These are phyloP conservation scores for Vaccinium macrocarpon DNA, from an alignment of 148 eudicot genomes.

Conservation along the genomic window DNA sequence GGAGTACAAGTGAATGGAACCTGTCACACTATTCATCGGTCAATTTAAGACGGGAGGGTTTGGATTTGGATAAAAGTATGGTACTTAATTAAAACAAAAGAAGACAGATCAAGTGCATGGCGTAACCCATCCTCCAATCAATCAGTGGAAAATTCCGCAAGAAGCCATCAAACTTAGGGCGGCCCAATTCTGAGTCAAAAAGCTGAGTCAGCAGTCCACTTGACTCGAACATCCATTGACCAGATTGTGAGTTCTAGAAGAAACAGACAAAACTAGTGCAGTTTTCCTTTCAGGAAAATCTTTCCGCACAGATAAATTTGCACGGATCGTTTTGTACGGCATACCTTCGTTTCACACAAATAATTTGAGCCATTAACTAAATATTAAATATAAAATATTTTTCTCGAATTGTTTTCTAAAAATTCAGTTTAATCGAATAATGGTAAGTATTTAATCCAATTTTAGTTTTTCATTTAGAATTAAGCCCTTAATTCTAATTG, in stretches of 20 bases:
- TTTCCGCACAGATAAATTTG: too few relatives aligned
- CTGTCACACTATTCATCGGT: neutral
- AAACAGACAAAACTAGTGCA: neutral
- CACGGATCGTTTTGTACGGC: too few relatives aligned
- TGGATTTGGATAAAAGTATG: neutral
- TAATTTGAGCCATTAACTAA: too few relatives aligned
- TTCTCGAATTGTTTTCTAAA: too few relatives aligned
- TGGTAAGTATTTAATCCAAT: too few relatives aligned
- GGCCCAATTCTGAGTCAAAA: neutral
- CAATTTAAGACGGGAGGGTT: neutral
- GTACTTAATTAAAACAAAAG: neutral
- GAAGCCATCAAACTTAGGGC: neutral
- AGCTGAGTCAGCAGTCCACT: conserved; percentile 10
- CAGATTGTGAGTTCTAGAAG: neutral
- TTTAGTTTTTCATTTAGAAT: too few relatives aligned
- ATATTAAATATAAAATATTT: too few relatives aligned
- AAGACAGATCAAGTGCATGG: neutral
- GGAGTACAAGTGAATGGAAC: neutral
- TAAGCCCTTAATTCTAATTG: too few relatives aligned
- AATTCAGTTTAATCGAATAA: too few relatives aligned
- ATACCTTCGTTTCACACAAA: too few relatives aligned
- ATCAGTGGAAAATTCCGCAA: neutral
- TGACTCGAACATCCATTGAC: conserved; percentile 1
- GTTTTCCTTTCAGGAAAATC: neutral
- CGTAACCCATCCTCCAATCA: conserved; percentile 15